phyloP scores from a whole-genome alignment of 2,329 filamentous ascomycete genomes.

The Plectosphaerella sp. region DNA sequence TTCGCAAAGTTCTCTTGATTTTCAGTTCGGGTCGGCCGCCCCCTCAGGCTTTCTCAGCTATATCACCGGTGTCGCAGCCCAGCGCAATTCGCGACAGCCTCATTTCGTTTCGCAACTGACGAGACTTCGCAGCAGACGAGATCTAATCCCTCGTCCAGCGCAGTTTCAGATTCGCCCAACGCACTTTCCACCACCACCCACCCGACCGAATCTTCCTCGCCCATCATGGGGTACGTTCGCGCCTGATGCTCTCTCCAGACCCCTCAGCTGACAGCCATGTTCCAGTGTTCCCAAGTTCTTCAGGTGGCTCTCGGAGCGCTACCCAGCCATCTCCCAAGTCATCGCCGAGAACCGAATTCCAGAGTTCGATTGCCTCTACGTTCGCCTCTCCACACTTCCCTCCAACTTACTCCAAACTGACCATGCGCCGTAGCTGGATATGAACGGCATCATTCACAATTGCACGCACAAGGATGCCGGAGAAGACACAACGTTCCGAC shows the following conservation, averaged over 20 bases:
- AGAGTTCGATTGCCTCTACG: constrained; percentile 96
- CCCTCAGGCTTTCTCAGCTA: neutral
- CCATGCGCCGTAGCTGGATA: constrained; percentile 60
- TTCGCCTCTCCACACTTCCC: constrained; percentile 31
- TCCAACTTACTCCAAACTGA: constrained; percentile 29
- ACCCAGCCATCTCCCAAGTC: constrained; percentile 95
- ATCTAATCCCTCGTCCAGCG: neutral
- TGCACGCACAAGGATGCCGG: constrained; percentile 92
- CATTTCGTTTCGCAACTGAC: too few species aligned
- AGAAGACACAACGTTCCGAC: constrained; percentile 84
- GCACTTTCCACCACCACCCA: neutral
- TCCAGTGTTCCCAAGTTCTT: constrained; percentile 80
- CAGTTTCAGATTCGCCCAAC: neutral
- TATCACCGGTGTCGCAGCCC: neutral
- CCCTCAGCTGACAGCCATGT: constrained; percentile 5
- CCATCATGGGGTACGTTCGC: constrained; percentile 23
- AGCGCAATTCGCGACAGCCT: too few species aligned
- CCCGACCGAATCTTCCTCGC: neutral
- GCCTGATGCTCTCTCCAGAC: neutral
- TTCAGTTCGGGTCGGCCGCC: neutral
- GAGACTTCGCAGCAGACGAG: neutral
- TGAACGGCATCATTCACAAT: constrained; percentile 99
- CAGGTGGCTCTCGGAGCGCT: constrained; percentile 98
- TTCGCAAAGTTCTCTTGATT: neutral
- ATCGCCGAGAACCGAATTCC: constrained; percentile 98